Evolutionary conservation across 495 filamentous ascomycete genomes (phyloP).

Genomic region (Xylona heveae): DNA sequence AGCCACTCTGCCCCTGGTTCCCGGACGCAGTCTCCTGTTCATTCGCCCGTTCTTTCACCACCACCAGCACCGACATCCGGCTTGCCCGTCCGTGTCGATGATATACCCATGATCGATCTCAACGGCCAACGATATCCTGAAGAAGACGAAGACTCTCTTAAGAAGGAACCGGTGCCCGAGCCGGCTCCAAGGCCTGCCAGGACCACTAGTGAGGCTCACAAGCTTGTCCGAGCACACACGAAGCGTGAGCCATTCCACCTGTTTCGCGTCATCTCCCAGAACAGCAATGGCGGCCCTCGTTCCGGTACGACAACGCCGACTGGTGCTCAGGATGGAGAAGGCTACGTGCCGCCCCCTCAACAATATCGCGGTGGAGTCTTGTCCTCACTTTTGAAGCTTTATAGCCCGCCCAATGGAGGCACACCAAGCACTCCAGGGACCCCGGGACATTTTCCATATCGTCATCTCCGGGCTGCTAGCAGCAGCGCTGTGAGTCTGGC

Average conservation of each 20-base stretch:
- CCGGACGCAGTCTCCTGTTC: slow-evolving; percentile 3
- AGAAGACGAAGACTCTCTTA: slow-evolving; percentile 12
- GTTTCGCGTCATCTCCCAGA: slow-evolving; percentile 3
- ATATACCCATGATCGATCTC: slow-evolving; percentile 10
- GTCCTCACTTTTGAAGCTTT: slow-evolving; percentile 57
- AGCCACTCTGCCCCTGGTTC: slow-evolving; percentile 12
- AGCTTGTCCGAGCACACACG: slow-evolving; percentile 30
- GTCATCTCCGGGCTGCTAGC: background rate
- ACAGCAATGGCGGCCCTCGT: slow-evolving; percentile 3
- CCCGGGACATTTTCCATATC: slow-evolving; percentile 1
- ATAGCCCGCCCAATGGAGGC: slow-evolving; percentile 16
- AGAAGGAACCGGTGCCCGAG: too few relatives aligned
- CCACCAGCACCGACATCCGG: slow-evolving; percentile 3
- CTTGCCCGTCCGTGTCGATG: slow-evolving; percentile 7
- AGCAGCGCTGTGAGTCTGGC: background rate
- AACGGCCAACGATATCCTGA: slow-evolving; percentile 9
- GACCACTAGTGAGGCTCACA: slow-evolving; percentile 22
- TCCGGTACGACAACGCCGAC: slow-evolving; percentile 40
- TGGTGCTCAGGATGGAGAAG: slow-evolving; percentile 35
- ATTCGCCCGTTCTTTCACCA: slow-evolving; percentile 8
- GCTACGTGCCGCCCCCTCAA: slow-evolving; percentile 44
- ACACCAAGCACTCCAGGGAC: slow-evolving; percentile 1
- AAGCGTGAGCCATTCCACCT: too few relatives aligned
- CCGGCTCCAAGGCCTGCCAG: too few relatives aligned
- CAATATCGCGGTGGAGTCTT: slow-evolving; percentile 61